Base-by-base conservation (phyloP, 169 alveolate species). In the Plasmodium inui region DNA sequence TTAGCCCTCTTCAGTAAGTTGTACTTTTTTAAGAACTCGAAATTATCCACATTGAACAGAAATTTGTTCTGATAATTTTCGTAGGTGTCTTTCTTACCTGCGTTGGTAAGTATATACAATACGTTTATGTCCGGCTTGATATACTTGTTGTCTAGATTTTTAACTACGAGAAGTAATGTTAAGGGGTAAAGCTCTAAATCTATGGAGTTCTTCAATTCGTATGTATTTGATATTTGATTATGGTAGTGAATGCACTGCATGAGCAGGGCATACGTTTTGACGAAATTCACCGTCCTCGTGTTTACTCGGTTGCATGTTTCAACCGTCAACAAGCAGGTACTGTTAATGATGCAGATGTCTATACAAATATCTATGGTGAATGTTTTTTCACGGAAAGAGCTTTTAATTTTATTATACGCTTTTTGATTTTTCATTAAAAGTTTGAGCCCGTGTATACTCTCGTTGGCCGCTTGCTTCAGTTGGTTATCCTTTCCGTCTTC, bases 181-280 rank as follows among this genome's bases (percentile, higher is more conserved):
- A 91, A 32, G 19, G 95, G 92, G 61, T 91, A 91, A 22, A 91
- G 57, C 74, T 91, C 95, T 32, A 91, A 46, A 50, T 91, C 95
- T 37, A 82, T 91, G 6, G 95, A 91, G 28, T 72, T 71, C 55
- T 81, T 91, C 53, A 91, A 50, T 57, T 91, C 95, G 74, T 91
- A 85, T 9, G 91, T 91, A 32, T 91, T 91, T 22, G 95, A 91
- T 81, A 91, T 91, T 55, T 91, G 95, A 61, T 91, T 91, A 37
- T 91, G 95, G 32, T 91, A 91, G 50, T 91, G 95, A 71, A 91
- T 70, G 57, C 95, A 91, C n/a, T 91, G 91, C 92, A 91, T 81
- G 53, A 91, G 67, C 5, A 91, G 26, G 28, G 95, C 95, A 44
- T 91, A 91, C 19, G 92, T 91, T n/a, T 91, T 91, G 28, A 91